Percentiles rank a stretch among this genome's conserved stretches.
Conservation (phyloP, 2,329 filamentous ascomycete genomes). For the Pseudogymnoascus sp. region DNA sequence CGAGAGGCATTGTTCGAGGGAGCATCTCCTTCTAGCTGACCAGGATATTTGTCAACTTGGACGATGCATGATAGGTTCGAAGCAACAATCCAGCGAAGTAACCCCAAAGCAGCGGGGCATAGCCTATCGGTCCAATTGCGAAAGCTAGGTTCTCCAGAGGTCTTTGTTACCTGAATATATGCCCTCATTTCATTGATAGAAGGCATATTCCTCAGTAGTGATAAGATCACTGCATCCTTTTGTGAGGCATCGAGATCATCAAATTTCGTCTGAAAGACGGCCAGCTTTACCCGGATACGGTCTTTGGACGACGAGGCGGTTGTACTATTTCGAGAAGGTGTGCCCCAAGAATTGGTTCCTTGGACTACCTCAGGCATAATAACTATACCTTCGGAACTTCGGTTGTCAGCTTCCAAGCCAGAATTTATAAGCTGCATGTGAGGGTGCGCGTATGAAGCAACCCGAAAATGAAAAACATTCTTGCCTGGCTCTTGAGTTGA, state of each 20-base stretch:
- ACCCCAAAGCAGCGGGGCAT: conserved; percentile 54
- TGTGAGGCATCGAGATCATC: conserved; percentile 40
- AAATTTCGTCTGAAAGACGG: conserved; percentile 46
- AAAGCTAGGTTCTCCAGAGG: conserved; percentile 26
- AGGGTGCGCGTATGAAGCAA: background rate
- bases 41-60: conserved; percentile 50
- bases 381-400: background rate
- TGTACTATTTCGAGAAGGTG: background rate
- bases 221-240: conserved; percentile 44
- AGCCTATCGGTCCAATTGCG: conserved; percentile 51
- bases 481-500: background rate
- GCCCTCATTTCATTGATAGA: conserved; percentile 49
- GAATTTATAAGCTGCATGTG: background rate
- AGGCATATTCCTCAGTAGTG: conserved; percentile 52
- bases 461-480: background rate
- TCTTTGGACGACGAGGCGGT: background rate
- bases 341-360: background rate
- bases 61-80: conserved; percentile 84
- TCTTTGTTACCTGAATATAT: conserved; percentile 34
- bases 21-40: conserved; percentile 21
- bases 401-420: background rate
- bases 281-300: background rate
- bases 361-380: background rate
- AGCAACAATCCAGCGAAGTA: conserved; percentile 81
- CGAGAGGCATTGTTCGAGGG: conserved; percentile 18